Evolutionary conservation across 2,329 filamentous ascomycete genomes (phyloP), one percentile per base, ranked within the genome.

Genomic region (Dactylellina leptospora): DNA sequence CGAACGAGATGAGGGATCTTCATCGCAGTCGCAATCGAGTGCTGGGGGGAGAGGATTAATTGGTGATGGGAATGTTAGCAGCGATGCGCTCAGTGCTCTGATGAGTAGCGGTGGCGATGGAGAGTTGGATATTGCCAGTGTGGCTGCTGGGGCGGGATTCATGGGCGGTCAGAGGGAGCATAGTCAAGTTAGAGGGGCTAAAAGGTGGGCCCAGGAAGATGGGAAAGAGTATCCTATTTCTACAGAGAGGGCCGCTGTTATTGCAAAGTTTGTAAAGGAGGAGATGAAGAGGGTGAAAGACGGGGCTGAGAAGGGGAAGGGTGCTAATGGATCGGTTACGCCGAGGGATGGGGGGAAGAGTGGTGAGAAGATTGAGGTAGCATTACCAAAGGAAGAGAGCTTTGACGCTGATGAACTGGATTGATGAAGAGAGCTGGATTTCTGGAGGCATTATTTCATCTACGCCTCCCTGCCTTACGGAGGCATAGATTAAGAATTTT

Each of bases 211-310:
- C 3, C 83, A 86, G 62, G 87, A 89, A 56, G 86, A 88, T 70
- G 85, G 84, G 0, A 86, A 86, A 76, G 88, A 91, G 74, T 90
- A 90, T 78, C 86, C 86, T 1, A 87, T 91, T 74, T 83, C 85
- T 16, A 90, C 89, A 0, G 88, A 90, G 74, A 84, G 90, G 20
- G 90, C 90, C 0, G 84, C 86, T 50, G 85, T 85, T 16, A 86
- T 93, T 66, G 85, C 87, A 0, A 81, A 85, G 42, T 95, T 91
- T 90, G 85, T 93, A 20, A 80, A 81, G 51, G 83, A 88, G 66
- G 74, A 75, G 53, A 75, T 59, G 73, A 72, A 44, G 54, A 60
- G 72, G 20, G 54, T 20, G 45, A 64, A 48, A 36, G 64, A 74
- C 30, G 40, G 23, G 36, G 27, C 33, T 16, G 44, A 56, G 30